Conservation (phyloP, 345 rosid genomes). For the Linum tenue region DNA sequence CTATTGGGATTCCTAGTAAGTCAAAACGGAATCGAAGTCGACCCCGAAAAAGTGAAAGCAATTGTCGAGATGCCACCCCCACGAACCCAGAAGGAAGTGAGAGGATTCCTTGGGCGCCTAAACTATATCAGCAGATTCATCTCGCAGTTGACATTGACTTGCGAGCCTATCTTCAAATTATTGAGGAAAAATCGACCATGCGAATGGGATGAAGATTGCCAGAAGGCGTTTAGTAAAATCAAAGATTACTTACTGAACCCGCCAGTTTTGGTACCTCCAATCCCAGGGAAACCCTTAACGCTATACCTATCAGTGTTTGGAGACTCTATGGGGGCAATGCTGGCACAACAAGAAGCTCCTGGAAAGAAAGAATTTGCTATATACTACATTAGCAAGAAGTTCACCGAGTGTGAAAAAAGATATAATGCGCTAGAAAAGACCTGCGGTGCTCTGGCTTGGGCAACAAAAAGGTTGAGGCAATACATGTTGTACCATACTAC, state of each 20-base stretch:
- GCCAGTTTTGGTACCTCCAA: not conserved
- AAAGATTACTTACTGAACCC: not conserved
- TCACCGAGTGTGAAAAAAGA: not conserved
- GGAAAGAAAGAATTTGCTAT: not conserved
- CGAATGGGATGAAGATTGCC: not conserved
- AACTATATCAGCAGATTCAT: not conserved
- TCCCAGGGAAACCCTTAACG: not conserved
- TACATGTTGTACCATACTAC: not conserved
- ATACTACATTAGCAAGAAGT: not conserved
- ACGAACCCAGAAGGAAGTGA: not conserved
- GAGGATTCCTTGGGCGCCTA: not conserved
- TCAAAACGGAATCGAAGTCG: constrained; percentile 5
- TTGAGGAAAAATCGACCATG: not conserved
- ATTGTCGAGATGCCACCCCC: not conserved
- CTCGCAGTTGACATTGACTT: not conserved
- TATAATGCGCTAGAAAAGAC: not conserved
- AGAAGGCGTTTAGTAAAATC: not conserved
- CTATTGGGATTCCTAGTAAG: constrained; percentile 2
- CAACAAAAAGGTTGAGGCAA: not conserved
- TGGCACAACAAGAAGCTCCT: not conserved
- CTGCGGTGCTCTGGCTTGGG: not conserved
- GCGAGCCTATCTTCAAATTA: not conserved
- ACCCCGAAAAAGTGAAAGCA: no score
- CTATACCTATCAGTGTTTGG: not conserved
- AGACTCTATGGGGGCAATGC: not conserved